Base-by-base conservation (phyloP, 768 basidiomycete genomes). In the Hypholoma sublateritium region DNA sequence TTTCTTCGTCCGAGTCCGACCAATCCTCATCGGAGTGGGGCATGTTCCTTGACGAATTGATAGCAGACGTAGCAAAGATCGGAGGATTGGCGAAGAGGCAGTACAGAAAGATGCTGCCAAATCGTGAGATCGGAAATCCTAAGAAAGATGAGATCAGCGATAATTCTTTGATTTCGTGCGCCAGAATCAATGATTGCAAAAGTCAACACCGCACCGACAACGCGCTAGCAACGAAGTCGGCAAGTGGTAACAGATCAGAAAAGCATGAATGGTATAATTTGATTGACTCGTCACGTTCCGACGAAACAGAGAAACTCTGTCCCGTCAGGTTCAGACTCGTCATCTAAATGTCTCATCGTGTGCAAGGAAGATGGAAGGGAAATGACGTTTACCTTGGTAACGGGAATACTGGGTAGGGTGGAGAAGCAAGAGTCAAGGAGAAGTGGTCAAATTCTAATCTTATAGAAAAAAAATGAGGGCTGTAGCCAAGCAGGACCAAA, bases 231-330 rank as follows among this genome's bases (percentile, higher is more conserved):
- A 32, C 28, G 56, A 57, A 61, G 59, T 63, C 48, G 64, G 54
- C 57, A 32, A 45, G 44, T 24, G 32, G 55, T 57, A 60, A 66
- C 68, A 65, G 65, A 74, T 93, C 92, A 93, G 92, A 76, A 78
- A 87, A 78, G 91, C 92, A 93, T 94, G 92, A 94, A 94, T 93
- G 91, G 91, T 89, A 89, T 76, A 78, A 68, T 72, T 75, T 72
- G 69, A 73, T 71, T 58, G 77, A 75, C 65, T 92, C 90, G 83
- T 91, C 91, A 88, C 67, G 59, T 77, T 74, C 70, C 57, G 63
- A 62, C 63, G 61, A 64, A 66, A 72, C 70, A 79, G 81, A 84
- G 85, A 83, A 85, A 82, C 85, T 85, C 81, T 77, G 76, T 63
- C 67, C 58, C 67, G 59, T 64, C 70, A 69, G 67, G 69, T 72